Conservation (phyloP, 1,139 yeast genomes). For the Yamadazyma taylorii region DNA sequence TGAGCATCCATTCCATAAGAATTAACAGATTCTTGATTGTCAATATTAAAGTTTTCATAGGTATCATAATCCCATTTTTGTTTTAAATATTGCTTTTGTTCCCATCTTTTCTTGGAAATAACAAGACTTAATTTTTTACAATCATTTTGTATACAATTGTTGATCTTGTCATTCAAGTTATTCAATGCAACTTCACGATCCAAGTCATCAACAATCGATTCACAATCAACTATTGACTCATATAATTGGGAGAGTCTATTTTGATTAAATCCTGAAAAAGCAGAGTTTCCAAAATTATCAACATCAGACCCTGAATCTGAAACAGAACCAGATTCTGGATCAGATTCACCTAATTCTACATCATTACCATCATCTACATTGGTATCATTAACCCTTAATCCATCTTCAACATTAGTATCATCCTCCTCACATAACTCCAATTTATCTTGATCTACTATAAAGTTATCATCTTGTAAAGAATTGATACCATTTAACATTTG, state of each 20-base stretch:
- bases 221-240: slow-evolving; percentile 37
- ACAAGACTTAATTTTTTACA: slow-evolving; percentile 31
- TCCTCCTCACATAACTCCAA: slow-evolving; percentile 33
- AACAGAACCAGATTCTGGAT: slow-evolving; percentile 18
- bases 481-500: slow-evolving; percentile 40
- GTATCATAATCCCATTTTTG: slow-evolving; percentile 55
- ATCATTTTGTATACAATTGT: slow-evolving; percentile 34
- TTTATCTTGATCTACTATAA: slow-evolving; percentile 37
- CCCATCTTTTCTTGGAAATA: slow-evolving; percentile 34
- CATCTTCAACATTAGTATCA: slow-evolving; percentile 25
- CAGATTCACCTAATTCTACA: slow-evolving; percentile 20
- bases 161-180: slow-evolving; percentile 34
- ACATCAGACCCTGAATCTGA: slow-evolving; percentile 20
- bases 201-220: slow-evolving; percentile 33
- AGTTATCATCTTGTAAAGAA: slow-evolving; percentile 32
- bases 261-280: slow-evolving; percentile 15
- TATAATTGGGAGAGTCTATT: slow-evolving; percentile 26
- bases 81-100: slow-evolving; percentile 31
- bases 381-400: slow-evolving; percentile 22
- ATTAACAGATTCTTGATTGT: slow-evolving; percentile 27
- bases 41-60: slow-evolving; percentile 55
- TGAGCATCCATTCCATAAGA: slow-evolving; percentile 31
- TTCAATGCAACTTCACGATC: slow-evolving; percentile 45
- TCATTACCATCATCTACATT: slow-evolving; percentile 20
- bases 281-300: slow-evolving; percentile 15